phyloP scores from a whole-genome alignment of 352 stramenopile genomes.

The Pythium rishiriense region DNA sequence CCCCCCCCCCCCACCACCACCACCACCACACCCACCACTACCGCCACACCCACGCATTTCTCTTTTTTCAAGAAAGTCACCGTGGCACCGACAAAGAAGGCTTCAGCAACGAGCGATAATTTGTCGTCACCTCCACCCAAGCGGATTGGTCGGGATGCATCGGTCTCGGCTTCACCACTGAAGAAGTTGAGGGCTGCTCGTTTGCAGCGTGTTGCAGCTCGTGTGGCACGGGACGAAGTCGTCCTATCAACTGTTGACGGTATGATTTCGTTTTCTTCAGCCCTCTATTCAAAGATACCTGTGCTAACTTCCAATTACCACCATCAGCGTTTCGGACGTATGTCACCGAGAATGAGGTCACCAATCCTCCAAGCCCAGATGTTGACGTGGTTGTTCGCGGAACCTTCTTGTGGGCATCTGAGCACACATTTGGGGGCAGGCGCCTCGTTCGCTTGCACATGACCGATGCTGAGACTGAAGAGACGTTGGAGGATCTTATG shows the following conservation, averaged over 20 bases:
- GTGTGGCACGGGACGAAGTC: conserved; percentile 1
- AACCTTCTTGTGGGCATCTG: conserved; percentile 1
- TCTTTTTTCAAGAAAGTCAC: background rate
- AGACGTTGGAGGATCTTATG: background rate
- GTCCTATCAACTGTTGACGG: conserved; percentile 6
- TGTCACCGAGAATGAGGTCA: background rate
- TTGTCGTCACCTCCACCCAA: conserved; percentile 4
- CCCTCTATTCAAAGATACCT: background rate
- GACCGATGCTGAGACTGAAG: conserved; percentile 8
- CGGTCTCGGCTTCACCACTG: background rate
- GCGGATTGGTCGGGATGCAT: background rate
- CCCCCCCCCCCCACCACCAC: background rate
- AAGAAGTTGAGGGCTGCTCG: conserved; percentile 1
- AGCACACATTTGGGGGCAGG: background rate
- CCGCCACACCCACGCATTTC: too few relatives aligned
- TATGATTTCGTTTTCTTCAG: background rate
- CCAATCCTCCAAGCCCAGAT: conserved; percentile 4
- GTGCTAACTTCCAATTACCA: background rate
- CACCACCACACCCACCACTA: too few relatives aligned
- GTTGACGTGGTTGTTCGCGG: conserved; percentile 5
- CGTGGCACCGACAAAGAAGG: conserved; percentile 1
- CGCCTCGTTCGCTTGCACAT: background rate
- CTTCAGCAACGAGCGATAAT: background rate
- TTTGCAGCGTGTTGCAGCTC: conserved; percentile 6
- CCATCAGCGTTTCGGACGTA: background rate